These are phyloP conservation scores for Discostella stelligeroides DNA, from an alignment of 108 stramenopile genomes.

Conservation along the genomic window DNA sequence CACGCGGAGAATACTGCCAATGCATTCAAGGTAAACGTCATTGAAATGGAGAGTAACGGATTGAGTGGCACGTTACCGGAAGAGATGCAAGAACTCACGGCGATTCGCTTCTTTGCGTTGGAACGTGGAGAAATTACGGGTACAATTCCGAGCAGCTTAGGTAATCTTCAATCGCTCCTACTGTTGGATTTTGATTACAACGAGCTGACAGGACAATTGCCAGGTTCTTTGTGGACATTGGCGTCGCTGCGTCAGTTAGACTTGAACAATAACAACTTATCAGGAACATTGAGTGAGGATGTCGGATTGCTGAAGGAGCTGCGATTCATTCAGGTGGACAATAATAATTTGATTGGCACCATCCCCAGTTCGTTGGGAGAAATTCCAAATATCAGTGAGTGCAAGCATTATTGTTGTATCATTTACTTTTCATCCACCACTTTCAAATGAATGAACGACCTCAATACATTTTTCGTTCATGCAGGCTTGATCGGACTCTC, in stretches of 20 bases:
- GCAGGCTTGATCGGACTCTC: slow-evolving; percentile 33
- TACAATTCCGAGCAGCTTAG: slow-evolving; percentile 56
- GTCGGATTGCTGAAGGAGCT: slow-evolving; percentile 56
- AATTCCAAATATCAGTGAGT: slow-evolving; percentile 25
- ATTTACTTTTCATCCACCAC: not conserved
- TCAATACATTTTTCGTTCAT: not conserved
- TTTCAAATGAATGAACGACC: not conserved
- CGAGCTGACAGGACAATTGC: slow-evolving; percentile 52
- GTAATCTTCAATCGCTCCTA: slow-evolving; percentile 27
- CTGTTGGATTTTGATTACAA: slow-evolving; percentile 74
- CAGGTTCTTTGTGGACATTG: slow-evolving; percentile 48
- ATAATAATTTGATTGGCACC: slow-evolving; percentile 61
- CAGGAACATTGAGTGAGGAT: slow-evolving; percentile 53
- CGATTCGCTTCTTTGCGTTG: slow-evolving; percentile 50
- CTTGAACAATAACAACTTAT: slow-evolving; percentile 72
- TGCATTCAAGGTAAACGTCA: slow-evolving; percentile 18
- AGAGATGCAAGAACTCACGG: slow-evolving; percentile 51
- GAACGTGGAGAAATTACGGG: slow-evolving; percentile 66
- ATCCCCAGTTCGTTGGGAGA: slow-evolving; percentile 46
- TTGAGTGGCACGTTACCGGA: slow-evolving; percentile 59
- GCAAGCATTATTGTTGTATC: not conserved
- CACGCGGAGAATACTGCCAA: slow-evolving; percentile 9
- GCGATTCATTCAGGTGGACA: slow-evolving; percentile 67
- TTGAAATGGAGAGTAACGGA: slow-evolving; percentile 59
- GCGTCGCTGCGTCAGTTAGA: slow-evolving; percentile 63